These are phyloP conservation scores for Paxillus rubicundulus DNA, from an alignment of 768 basidiomycete genomes.

Conservation along the genomic window DNA sequence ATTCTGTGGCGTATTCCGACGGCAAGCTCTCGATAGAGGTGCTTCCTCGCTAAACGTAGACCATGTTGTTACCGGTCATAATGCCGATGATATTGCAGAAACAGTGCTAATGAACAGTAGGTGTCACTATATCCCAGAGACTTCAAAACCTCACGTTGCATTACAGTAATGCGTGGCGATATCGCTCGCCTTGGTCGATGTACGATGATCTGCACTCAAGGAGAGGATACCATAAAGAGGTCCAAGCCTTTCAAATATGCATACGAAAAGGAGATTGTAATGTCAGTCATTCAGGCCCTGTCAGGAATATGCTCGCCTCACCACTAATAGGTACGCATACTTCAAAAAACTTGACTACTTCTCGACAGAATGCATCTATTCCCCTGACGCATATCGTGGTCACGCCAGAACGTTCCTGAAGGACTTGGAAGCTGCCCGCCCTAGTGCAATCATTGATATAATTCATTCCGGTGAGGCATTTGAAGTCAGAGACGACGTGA, in stretches of 20 bases:
- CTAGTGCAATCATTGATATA: slow-evolving; percentile 95
- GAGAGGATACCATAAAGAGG: slow-evolving; percentile 93
- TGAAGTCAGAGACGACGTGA: slow-evolving; percentile 82
- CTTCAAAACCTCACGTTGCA: not conserved
- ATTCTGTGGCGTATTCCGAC: slow-evolving; percentile 96
- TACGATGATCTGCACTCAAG: slow-evolving; percentile 91
- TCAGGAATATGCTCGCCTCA: slow-evolving; percentile 9
- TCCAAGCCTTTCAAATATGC: slow-evolving; percentile 99
- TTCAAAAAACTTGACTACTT: slow-evolving; percentile 99
- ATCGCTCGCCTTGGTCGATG: slow-evolving; percentile 92
- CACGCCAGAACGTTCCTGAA: slow-evolving; percentile 94
- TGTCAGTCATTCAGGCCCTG: slow-evolving; percentile 48
- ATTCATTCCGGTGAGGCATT: slow-evolving; percentile 96
- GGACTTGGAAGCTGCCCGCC: slow-evolving; percentile 90
- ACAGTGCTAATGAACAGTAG: slow-evolving; percentile 98
- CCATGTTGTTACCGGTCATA: slow-evolving; percentile 98
- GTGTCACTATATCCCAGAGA: slow-evolving; percentile 27
- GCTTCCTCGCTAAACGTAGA: slow-evolving; percentile 86
- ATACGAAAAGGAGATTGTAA: slow-evolving; percentile 99
- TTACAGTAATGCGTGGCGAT: slow-evolving; percentile 93
- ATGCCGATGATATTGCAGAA: slow-evolving; percentile 98
- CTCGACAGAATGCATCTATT: slow-evolving; percentile 99
- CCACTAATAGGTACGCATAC: slow-evolving; percentile 82
- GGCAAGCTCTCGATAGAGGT: slow-evolving; percentile 95
- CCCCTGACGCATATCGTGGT: slow-evolving; percentile 96